Conservation (phyloP, 148 eudicot genomes). For the Chenopodium suecicum region DNA sequence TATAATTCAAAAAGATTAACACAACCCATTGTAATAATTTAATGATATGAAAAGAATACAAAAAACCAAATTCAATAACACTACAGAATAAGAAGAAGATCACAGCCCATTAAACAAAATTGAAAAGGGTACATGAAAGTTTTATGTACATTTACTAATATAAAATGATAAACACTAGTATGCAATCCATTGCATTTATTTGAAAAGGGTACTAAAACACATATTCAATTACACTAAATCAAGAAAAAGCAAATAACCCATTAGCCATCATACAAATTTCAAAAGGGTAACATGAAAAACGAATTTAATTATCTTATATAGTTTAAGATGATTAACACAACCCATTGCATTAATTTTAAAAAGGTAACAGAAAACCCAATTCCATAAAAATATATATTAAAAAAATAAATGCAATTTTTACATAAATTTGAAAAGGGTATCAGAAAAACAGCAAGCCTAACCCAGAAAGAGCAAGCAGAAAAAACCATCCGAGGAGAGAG, state of each 20-base stretch:
- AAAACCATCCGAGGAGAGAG: constrained; percentile 54
- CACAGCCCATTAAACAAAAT: neutral
- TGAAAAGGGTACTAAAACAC: neutral
- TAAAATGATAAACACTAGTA: neutral
- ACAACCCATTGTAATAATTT: neutral
- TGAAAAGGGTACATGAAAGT: neutral
- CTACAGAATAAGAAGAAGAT: neutral
- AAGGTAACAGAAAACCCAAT: neutral
- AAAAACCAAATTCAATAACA: neutral
- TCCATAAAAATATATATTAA: neutral
- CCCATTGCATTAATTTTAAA: neutral
- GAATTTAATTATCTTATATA: neutral
- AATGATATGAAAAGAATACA: neutral
- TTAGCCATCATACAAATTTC: neutral
- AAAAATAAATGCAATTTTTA: neutral
- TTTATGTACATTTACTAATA: neutral
- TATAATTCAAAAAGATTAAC: neutral
- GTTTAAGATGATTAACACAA: neutral
- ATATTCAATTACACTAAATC: too few species aligned
- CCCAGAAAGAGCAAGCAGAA: constrained; percentile 72
- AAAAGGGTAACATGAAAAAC: neutral
- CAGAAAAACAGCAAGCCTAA: constrained; percentile 8
- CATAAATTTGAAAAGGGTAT: constrained; percentile 19
- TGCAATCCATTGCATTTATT: neutral
- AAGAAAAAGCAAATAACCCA: too few species aligned